phyloP scores from a whole-genome alignment of 805 yeast species.

The Candida boleticola region DNA sequence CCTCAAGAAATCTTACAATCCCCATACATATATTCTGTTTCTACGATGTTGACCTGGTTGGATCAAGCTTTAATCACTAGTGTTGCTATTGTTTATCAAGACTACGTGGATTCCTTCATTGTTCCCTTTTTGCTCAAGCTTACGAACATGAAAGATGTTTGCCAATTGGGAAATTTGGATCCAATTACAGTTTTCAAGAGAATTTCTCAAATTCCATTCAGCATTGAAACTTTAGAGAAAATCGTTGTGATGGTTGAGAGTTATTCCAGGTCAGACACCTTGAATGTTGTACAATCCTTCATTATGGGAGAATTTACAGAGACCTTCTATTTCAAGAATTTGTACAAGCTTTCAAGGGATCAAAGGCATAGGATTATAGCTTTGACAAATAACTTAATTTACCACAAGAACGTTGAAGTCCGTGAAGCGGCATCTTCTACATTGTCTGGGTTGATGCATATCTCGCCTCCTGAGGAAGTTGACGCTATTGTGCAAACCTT shows the following conservation, averaged over 20 bases:
- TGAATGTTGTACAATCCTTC: constrained; percentile 50
- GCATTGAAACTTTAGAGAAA: constrained; percentile 15
- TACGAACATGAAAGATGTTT: constrained; percentile 72
- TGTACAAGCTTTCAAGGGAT: constrained; percentile 47
- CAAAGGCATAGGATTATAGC: constrained; percentile 52
- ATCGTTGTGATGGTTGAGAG: constrained; percentile 40
- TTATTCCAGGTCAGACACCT: constrained; percentile 23
- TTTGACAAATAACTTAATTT: constrained; percentile 51
- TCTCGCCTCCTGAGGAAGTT: constrained; percentile 47
- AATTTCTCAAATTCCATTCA: constrained; percentile 44
- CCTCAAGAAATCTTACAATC: constrained; percentile 61
- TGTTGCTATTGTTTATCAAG: constrained; percentile 50
- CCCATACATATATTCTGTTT: constrained; percentile 59
- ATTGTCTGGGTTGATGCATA: constrained; percentile 77
- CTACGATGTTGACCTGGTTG: constrained; percentile 65
- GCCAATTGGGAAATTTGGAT: constrained; percentile 61
- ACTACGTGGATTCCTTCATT: constrained; percentile 47
- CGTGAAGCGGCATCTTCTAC: constrained; percentile 71
- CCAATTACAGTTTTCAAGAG: constrained; percentile 47
- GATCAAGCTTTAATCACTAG: constrained; percentile 53
- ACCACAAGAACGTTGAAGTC: constrained; percentile 67
- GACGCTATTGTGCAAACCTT: constrained; percentile 41
- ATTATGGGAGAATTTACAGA: constrained; percentile 70
- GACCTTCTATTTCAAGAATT: constrained; percentile 66
- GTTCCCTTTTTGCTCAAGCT: constrained; percentile 69